phyloP scores from a whole-genome alignment of 202 grass and related monocot genomes.

The Miscanthus sacchariflorus region DNA sequence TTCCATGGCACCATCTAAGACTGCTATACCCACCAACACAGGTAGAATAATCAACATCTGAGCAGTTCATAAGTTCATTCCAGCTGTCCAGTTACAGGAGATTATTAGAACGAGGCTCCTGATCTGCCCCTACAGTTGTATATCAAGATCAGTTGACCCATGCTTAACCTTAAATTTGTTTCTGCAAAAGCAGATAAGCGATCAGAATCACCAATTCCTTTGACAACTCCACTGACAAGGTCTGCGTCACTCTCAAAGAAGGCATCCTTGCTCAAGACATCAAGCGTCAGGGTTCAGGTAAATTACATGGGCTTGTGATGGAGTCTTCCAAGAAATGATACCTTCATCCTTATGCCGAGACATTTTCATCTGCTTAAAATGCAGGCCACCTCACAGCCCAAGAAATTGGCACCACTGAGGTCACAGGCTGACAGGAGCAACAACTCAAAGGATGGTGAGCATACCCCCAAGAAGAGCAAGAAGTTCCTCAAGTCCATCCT shows the following conservation, averaged over 20 bases:
- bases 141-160: slow-evolving; percentile 24
- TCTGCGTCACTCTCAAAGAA: slow-evolving; percentile 71
- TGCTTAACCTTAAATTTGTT: neutral
- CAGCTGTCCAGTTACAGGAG: neutral
- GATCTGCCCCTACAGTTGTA: neutral
- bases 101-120: neutral
- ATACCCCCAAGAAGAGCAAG: slow-evolving; percentile 75
- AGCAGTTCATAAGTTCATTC: neutral
- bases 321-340: slow-evolving; percentile 7
- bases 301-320: slow-evolving; percentile 9
- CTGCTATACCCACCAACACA: slow-evolving; percentile 38
- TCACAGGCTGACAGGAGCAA: slow-evolving; percentile 69
- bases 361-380: slow-evolving; percentile 30
- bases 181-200: slow-evolving; percentile 62
- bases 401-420: slow-evolving; percentile 68
- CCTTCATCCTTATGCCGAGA: neutral
- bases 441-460: slow-evolving; percentile 57
- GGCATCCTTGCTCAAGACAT: slow-evolving; percentile 82
- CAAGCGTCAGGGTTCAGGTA: slow-evolving; percentile 85
- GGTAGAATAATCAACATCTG: slow-evolving; percentile 35
- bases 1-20: slow-evolving; percentile 53
- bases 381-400: slow-evolving; percentile 54
- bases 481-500: slow-evolving; percentile 91
- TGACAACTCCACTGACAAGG: slow-evolving; percentile 51
- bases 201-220: slow-evolving; percentile 56